Percentiles rank a stretch among this genome's conserved stretches.
phyloP scores from a whole-genome alignment of 2,329 filamentous ascomycete species.

The Apiospora rasikravindrae region DNA sequence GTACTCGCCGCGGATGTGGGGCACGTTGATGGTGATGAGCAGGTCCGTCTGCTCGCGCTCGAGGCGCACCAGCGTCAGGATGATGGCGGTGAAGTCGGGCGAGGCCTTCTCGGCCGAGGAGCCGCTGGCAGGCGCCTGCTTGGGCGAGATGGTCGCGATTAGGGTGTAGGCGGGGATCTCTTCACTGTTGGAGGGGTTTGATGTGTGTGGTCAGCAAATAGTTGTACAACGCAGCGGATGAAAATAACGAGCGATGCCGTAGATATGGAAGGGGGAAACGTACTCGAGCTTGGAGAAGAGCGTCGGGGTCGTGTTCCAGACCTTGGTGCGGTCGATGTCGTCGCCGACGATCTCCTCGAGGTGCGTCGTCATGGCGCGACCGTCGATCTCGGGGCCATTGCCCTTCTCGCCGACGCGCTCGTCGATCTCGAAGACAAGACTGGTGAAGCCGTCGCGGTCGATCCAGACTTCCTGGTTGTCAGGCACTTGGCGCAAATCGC shows the following conservation, averaged over 20 bases:
- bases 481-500: conserved; percentile 75
- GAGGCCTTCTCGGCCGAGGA: conserved; percentile 44
- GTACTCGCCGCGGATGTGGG: conserved; percentile 78
- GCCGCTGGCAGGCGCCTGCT: conserved; percentile 32
- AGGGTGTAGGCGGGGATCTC: conserved; percentile 70
- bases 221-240: neutral
- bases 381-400: conserved; percentile 65
- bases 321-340: conserved; percentile 66
- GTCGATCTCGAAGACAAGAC: conserved; percentile 88
- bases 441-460: conserved; percentile 81
- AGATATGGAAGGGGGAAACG: conserved; percentile 28
- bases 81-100: conserved; percentile 73
- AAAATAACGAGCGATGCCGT: neutral
- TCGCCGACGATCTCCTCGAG: conserved; percentile 72
- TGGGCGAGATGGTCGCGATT: conserved; percentile 67
- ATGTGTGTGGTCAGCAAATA: conserved; percentile 11
- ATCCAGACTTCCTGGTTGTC: conserved; percentile 94
- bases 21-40: conserved; percentile 86
- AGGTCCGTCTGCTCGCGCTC: conserved; percentile 79
- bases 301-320: conserved; percentile 69
- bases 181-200: conserved; percentile 39
- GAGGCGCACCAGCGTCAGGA: conserved; percentile 78
- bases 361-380: conserved; percentile 71
- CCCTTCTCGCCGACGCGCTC: conserved; percentile 71
- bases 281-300: conserved; percentile 62